Percentiles rank a stretch among this genome's conserved stretches.
phyloP scores from a whole-genome alignment of 495 filamentous ascomycete species.

The Daldinia decipiens region DNA sequence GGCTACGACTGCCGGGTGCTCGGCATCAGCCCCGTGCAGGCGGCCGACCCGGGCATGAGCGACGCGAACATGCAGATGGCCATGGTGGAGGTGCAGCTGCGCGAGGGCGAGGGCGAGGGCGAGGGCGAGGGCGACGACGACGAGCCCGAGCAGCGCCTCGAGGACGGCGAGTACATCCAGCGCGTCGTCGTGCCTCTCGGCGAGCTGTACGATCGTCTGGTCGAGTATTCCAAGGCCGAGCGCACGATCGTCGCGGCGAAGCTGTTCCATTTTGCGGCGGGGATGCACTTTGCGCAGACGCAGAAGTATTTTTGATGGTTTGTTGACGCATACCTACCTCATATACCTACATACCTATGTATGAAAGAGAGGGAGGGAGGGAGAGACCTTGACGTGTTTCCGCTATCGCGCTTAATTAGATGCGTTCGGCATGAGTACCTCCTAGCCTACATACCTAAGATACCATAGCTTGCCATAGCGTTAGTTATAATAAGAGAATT shows the following conservation, averaged over 20 bases:
- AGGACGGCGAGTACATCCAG: constrained; percentile 87
- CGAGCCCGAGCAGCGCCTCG: constrained; percentile 72
- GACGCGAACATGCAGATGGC: constrained; percentile 83
- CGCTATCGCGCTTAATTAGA: no score
- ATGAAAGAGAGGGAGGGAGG: no score
- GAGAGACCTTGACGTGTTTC: no score
- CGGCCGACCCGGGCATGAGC: constrained; percentile 73
- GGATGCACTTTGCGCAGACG: constrained; percentile 55
- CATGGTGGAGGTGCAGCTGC: constrained; percentile 79
- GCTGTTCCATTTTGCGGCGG: constrained; percentile 58
- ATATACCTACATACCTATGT: no score
- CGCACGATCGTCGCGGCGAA: constrained; percentile 54
- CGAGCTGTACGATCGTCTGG: constrained; percentile 61
- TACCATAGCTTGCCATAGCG: background rate
- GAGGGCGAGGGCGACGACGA: no score
- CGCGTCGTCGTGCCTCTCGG: constrained; percentile 76
- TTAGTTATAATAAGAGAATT: background rate
- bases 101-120: constrained; percentile 64
- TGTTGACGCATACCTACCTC: no score
- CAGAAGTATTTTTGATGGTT: constrained; percentile 47
- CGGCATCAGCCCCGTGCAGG: constrained; percentile 50
- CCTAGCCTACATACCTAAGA: background rate
- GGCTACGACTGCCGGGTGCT: constrained; percentile 68
- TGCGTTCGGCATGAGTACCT: no score
- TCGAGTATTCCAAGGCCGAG: constrained; percentile 55